Evolutionary conservation across 1,284 basidiomycete species (phyloP), one percentile per base, ranked within the genome.

Genomic region (Boletus sp.): DNA sequence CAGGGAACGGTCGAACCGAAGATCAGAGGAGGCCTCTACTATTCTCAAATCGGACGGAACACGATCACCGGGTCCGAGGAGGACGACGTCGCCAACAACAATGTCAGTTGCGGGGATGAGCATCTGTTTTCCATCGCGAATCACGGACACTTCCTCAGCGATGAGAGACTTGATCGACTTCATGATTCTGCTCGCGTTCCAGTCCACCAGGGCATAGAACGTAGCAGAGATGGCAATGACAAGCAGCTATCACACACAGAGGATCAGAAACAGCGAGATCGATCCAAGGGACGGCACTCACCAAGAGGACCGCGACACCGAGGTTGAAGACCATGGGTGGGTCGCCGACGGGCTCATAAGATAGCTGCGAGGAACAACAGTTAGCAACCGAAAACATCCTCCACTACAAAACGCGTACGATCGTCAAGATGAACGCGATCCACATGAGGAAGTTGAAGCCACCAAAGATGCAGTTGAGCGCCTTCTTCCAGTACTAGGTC

Each of bases 11-110:
- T 83, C 82, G 44, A 84, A 76, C 44, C 74, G 73, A 47, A 81
- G 68, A 51, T 84, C 81, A 4, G 58, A 63, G 2, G 70, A 72
- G 8, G 60, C 64, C n/a, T 77, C 66, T 42, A 84, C 73, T 17
- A 93, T 72, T 26, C 90, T 78, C 12, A 92, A 69, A 57, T 94
- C 91, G 4, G 90, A 90, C 0, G 91, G 91, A 10, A 94, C 77
- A 9, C 88, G 82, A 64, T 92, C 88, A 16, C 91, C 81, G 0
- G 80, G 72, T 9, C 75, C 72, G 57, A 94, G 85, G 1, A 78
- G 76, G 41, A 92, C 81, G 20, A 92, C 69, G 59, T 93, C 91
- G 9, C 91, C 91, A 0, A 87, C 86, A 0, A 91, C 82, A 25
- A 92, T 78, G 43, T 90, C 84, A 55, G 88, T 84, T 13, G 88